Percentiles rank a stretch among this genome's conserved stretches.
Evolutionary conservation across 2,329 filamentous ascomycete species (phyloP).

Genomic region (Aureobasidium sp.): DNA sequence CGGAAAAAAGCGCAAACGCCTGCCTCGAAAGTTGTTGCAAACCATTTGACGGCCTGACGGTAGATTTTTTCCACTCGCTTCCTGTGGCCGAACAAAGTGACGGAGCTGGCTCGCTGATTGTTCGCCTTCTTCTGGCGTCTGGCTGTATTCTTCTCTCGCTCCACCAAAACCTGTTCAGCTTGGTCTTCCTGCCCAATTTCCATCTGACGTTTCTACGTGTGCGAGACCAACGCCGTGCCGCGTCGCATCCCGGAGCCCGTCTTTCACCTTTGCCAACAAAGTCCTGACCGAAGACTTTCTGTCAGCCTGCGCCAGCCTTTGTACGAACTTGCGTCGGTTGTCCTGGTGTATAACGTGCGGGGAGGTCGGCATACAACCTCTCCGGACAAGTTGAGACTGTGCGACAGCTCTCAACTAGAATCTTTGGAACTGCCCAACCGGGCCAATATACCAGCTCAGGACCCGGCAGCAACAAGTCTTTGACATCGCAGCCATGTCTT

Average conservation of each 20-base stretch:
- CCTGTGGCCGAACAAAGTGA: constrained; percentile 7
- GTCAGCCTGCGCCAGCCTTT: constrained; percentile 2
- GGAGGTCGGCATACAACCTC: constrained; percentile 15
- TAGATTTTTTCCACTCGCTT: constrained; percentile 10
- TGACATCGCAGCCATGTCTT: constrained; percentile 32
- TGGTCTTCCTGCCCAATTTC: background rate
- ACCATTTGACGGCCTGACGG: constrained; percentile 9
- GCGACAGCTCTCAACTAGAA: constrained; percentile 12
- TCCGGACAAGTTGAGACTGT: constrained; percentile 16
- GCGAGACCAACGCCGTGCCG: constrained; percentile 5
- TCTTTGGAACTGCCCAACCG: constrained; percentile 8
- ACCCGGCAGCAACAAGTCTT: constrained; percentile 57
- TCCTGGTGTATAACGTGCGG: constrained; percentile 13
- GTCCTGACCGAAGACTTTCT: background rate
- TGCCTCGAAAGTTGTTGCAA: constrained; percentile 3
- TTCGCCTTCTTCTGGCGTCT: constrained; percentile 11
- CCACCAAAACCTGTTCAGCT: background rate
- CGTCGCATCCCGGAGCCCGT: constrained; percentile 1
- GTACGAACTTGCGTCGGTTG: background rate
- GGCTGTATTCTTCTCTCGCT: constrained; percentile 15
- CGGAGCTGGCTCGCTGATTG: constrained; percentile 11
- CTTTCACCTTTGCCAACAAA: background rate
- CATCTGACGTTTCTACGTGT: background rate
- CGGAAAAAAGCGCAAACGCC: constrained; percentile 14
- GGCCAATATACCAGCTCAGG: constrained; percentile 72